Conservation (phyloP, 208 protist species). For the Balamuthia mandrillaris region DNA sequence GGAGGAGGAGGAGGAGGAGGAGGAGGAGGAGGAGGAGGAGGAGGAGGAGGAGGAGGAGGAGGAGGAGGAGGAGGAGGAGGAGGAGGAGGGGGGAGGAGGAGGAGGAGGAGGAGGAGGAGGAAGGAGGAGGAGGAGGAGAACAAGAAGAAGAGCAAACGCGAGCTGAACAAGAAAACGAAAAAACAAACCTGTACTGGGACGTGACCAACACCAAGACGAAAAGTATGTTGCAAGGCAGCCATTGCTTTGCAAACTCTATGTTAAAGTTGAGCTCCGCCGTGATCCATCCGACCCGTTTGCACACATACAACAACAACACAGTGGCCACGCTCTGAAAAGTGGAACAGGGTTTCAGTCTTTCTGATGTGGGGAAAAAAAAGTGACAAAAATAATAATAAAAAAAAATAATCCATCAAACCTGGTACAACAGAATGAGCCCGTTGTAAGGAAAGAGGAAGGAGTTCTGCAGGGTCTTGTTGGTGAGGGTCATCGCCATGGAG, state of each 20-base stretch:
- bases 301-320: too few species aligned
- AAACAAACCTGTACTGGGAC: not conserved
- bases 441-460: too few species aligned
- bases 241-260: too few species aligned
- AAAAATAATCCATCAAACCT: too few species aligned
- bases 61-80: not conserved
- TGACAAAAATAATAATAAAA: too few species aligned
- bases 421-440: too few species aligned
- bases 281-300: too few species aligned
- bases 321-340: not conserved
- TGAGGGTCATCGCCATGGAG: conserved; percentile 33
- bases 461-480: conserved; percentile 35
- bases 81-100: not conserved
- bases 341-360: not conserved
- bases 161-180: not conserved
- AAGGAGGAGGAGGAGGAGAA: not conserved
- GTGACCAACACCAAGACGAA: not conserved
- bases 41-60: not conserved
- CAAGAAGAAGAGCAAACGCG: not conserved
- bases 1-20: not conserved
- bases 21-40: not conserved
- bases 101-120: not conserved
- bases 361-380: not conserved
- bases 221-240: not conserved
- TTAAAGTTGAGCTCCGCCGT: too few species aligned